Evolutionary conservation across 148 eudicot species (phyloP), one percentile per base, ranked within the genome.

Genomic region (Salicornia ramosissima): DNA sequence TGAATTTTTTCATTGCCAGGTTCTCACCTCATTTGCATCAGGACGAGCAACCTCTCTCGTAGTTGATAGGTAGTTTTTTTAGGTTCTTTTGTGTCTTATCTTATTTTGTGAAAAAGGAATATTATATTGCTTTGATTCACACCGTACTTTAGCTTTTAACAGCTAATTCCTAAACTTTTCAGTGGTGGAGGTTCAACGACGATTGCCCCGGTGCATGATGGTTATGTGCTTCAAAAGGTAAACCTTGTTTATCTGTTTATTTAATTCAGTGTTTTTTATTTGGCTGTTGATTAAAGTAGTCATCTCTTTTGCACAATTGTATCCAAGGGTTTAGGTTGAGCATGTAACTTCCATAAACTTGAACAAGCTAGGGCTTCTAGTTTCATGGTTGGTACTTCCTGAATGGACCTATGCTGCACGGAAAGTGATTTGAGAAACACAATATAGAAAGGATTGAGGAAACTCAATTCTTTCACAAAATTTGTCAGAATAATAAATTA

Each of bases 131-230:
- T 64, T 40, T 29, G 49, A 50, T 74, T 68, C 36, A 33, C 26
- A 62, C 56, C 78, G 50, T 69, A 50, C 25, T 45, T 25, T 40
- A 53, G 36, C 50, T 54, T 66, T 6, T 29, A 67, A 73, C 53
- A 42, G 65, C 59, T 53, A 28, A 62, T 50, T 76, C n/a, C 43
- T 69, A 39, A 31, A 73, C 73, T 69, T 68, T 79, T 55, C 82
- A 93, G 98, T 64, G 98, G 98, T 64, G 98, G 98, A 85, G 98
- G 98, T 75, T 93, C 90, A 64, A 93, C 98, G 59, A 90, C 92
- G 56, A 83, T 93, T 71, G 92, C 92, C 71, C 98, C 98, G n/a
- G 98, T 93, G 15, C 98, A 93, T 75, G 98, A 90, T 85, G 96
- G 98, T 76, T 93, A 88, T 80, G 96, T 93, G 71, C 95, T 93